phyloP scores from a whole-genome alignment of 1,139 yeast species.

The Scheffersomyces illinoinensis region DNA sequence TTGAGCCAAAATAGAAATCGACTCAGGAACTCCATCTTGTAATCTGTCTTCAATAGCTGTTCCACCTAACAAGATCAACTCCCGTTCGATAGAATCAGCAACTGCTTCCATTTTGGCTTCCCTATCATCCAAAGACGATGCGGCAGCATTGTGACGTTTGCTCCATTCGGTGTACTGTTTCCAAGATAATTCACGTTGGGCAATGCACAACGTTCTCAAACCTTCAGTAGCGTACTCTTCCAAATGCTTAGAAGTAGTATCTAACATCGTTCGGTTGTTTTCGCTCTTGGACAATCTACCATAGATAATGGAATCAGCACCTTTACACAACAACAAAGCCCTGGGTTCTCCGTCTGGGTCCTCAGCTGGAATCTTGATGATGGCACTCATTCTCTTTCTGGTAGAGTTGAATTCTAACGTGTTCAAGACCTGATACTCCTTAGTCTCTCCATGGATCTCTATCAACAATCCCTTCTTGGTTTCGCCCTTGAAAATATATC shows the following conservation, averaged over 20 bases:
- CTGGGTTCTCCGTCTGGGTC: constrained; percentile 32
- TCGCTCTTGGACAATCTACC: constrained; percentile 35
- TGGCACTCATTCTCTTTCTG: constrained; percentile 83
- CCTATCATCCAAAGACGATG: constrained; percentile 43
- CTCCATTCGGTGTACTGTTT: constrained; percentile 45
- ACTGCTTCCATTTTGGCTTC: constrained; percentile 48
- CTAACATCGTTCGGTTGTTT: constrained; percentile 32
- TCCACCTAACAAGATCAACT: constrained; percentile 47
- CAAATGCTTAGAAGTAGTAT: constrained; percentile 40
- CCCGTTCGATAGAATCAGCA: constrained; percentile 49
- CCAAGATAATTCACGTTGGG: constrained; percentile 47
- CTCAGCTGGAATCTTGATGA: constrained; percentile 57
- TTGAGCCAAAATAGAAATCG: constrained; percentile 42
- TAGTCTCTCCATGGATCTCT: constrained; percentile 42
- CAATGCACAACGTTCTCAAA: constrained; percentile 49
- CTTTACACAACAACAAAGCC: constrained; percentile 48
- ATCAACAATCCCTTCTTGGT: constrained; percentile 48
- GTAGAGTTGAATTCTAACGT: constrained; percentile 56
- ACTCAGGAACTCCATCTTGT: constrained; percentile 54
- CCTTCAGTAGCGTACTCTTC: constrained; percentile 51
- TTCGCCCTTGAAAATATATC: constrained; percentile 49
- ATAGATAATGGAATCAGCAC: constrained; percentile 51
- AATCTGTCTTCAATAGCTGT: constrained; percentile 54
- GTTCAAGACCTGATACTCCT: constrained; percentile 50
- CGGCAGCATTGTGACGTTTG: constrained; percentile 40